Conservation (phyloP, 305 asterid genomes). For the Fraxinus paxiana region DNA sequence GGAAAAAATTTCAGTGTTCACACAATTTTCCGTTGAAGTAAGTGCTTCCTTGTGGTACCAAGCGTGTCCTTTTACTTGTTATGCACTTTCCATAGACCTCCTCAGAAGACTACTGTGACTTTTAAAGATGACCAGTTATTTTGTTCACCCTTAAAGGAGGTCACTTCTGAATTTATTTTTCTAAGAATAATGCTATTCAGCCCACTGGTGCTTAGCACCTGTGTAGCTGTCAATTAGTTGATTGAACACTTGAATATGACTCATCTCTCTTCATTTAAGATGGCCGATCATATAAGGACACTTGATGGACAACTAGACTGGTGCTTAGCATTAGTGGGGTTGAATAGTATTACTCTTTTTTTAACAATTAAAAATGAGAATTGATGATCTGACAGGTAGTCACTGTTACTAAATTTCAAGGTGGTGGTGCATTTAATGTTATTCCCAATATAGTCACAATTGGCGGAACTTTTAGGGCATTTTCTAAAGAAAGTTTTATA, state of each 20-base stretch:
- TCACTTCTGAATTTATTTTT: not conserved
- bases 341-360: not conserved
- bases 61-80: not conserved
- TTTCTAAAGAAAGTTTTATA: constrained; percentile 40
- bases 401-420: constrained; percentile 48
- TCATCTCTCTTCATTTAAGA: not conserved
- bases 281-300: not conserved
- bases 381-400: constrained; percentile 45
- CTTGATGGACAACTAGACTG: not conserved
- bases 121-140: not conserved
- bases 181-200: not conserved
- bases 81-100: not conserved
- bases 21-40: not conserved
- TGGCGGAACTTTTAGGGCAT: constrained; percentile 75
- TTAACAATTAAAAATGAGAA: not conserved
- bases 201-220: not conserved
- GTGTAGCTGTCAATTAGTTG: not conserved
- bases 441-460: constrained; percentile 57
- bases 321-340: not conserved
- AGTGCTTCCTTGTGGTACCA: not conserved
- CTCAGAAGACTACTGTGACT: not conserved
- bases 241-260: not conserved
- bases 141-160: not conserved
- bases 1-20: not conserved
- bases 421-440: constrained; percentile 61